Percentiles rank a stretch among this genome's conserved stretches.
Evolutionary conservation across 495 filamentous ascomycete genomes (phyloP).

Genomic region (Trichoderma gamsii): DNA sequence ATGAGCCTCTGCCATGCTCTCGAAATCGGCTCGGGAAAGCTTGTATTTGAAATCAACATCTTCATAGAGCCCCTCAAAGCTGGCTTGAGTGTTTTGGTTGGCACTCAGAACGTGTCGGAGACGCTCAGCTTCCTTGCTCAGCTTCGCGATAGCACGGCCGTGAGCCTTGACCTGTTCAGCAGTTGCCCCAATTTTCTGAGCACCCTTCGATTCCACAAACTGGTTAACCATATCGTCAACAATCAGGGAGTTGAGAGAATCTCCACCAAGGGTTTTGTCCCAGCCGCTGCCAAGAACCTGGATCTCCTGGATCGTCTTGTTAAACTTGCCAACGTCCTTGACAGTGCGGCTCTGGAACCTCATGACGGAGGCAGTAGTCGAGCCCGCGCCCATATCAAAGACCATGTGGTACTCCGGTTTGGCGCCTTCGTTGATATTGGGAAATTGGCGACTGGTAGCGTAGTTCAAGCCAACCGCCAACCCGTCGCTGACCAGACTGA

Average conservation of each 20-base stretch:
- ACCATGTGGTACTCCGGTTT: conserved; percentile 90
- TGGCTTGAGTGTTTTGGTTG: conserved; percentile 72
- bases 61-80: conserved; percentile 83
- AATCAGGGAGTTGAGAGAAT: conserved; percentile 80
- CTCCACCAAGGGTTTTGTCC: conserved; percentile 86
- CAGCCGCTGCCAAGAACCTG: conserved; percentile 78
- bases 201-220: conserved; percentile 62
- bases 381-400: conserved; percentile 97
- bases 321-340: conserved; percentile 88
- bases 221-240: conserved; percentile 79
- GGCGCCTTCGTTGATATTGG: conserved; percentile 70
- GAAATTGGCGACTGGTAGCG: conserved; percentile 84
- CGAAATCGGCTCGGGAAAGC: conserved; percentile 73
- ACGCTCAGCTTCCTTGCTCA: conserved; percentile 87
- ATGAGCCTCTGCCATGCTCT: conserved; percentile 67
- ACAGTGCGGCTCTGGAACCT: conserved; percentile 82
- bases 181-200: conserved; percentile 60
- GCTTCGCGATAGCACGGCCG: conserved; percentile 76
- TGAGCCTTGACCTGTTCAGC: conserved; percentile 58
- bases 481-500: conserved; percentile 82
- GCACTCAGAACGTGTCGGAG: conserved; percentile 87
- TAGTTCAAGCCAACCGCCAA: conserved; percentile 92
- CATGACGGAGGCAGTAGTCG: conserved; percentile 89
- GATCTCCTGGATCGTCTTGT: conserved; percentile 94
- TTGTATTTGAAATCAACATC: conserved; percentile 93